phyloP scores from a whole-genome alignment of 176 grass and related monocot genomes.

The Pharus latifolius region DNA sequence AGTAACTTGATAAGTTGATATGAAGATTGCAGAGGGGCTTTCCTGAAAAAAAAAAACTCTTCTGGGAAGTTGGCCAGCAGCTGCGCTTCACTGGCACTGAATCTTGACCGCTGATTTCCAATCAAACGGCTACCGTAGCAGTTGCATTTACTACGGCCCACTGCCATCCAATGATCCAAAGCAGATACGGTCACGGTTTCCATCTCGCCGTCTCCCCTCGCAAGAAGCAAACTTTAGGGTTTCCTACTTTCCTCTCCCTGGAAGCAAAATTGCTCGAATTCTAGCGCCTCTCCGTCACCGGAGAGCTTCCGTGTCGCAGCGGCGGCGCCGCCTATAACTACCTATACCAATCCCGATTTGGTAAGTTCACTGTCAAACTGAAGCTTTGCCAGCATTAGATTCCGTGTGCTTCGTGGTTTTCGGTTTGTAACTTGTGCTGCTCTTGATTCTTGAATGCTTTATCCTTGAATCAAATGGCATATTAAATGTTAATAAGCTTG shows the following conservation, averaged over 20 bases:
- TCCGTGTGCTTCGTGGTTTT: not conserved
- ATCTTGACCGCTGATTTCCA: too few species aligned
- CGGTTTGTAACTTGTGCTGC: not conserved
- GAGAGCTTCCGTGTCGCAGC: not conserved
- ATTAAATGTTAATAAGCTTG: not conserved
- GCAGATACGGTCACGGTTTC: constrained; percentile 8
- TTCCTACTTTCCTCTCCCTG: not conserved
- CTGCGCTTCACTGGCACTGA: too few species aligned
- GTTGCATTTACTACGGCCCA: too few species aligned
- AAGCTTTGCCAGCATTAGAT: too few species aligned
- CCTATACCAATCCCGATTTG: not conserved
- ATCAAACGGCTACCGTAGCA: too few species aligned
- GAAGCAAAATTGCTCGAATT: not conserved
- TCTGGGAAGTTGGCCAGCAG: too few species aligned
- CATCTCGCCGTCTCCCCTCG: not conserved
- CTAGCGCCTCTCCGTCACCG: not conserved
- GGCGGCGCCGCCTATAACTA: not conserved
- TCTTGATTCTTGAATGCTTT: not conserved
- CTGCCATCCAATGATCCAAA: too few species aligned
- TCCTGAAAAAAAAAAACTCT: too few species aligned
- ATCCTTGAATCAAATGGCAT: not conserved
- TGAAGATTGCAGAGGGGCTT: too few species aligned
- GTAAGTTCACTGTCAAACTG: not conserved
- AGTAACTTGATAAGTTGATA: too few species aligned
- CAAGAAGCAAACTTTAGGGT: not conserved